Base-by-base conservation (phyloP, 441 rosid species). In the Jatropha multifida region DNA sequence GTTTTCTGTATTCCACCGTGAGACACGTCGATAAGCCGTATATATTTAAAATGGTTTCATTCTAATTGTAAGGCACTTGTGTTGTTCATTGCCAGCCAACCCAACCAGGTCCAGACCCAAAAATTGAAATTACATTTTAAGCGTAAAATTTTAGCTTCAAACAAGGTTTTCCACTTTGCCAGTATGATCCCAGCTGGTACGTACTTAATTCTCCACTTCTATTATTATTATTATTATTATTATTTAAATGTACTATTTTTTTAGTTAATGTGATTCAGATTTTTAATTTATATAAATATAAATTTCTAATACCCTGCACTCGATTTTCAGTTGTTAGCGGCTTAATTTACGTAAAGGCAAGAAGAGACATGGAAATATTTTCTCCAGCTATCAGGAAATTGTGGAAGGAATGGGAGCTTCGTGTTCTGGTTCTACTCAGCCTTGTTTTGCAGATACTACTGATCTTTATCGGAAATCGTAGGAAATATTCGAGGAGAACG, bases 361-460 rank as follows among this genome's bases (percentile, higher is more conserved):
- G 74, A 62, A 63, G 32, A 13, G 18, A 7, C 69, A 17, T 44
- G 48, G 77, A 74, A n/a, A 54, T 67, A n/a, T 2, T 48, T 48
- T 27, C 51, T 5, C 37, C 60, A 20, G 1, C 23, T 7, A 1
- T 60, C 15, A 58, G 60, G 11, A 66, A 42, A 1, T 1, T 78
- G 18, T 80, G 88, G 86, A 77, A 80, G 26, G 74, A 68, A 2
- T 85, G 87, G 83, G 87, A 87, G 49, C 70, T 83, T 9, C 80
- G 84, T 8, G 38, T 44, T 0, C 42, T 74, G 44, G 81, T 85
- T 9, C 73, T 83, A 7, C 69, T 81, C 46, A 82, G 90, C 73
- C 88, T 81, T 1, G 7, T 17, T 42, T 60, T 87, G 46, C 88
- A 87, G 44, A 62, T 81, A 2, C 18, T 76, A 41, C 82, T 87